Conservation (phyloP, 192 early-diverging fungal genomes). For the Pilaira anomala region DNA sequence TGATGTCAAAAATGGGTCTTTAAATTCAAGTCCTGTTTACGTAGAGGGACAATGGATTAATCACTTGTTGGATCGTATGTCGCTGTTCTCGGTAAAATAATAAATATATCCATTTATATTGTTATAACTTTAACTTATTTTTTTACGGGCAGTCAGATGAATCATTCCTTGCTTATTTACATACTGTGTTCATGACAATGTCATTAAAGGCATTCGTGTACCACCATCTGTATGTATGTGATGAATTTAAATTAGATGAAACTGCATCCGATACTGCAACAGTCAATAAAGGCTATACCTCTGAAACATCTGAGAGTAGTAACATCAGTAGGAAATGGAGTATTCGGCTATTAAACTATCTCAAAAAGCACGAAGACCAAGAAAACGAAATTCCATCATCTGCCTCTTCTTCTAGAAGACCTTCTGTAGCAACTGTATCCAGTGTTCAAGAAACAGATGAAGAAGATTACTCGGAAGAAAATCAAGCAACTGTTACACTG, state of each 20-base stretch:
- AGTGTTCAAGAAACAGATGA: background rate
- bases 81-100: conserved; percentile 25
- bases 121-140: conserved; percentile 1
- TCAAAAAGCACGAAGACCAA: conserved; percentile 17
- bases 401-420: background rate
- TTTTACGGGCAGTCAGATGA: conserved; percentile 30
- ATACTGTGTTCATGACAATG: conserved; percentile 35
- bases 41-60: conserved; percentile 36
- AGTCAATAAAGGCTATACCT: background rate
- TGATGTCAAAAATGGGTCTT: conserved; percentile 14
- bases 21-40: conserved; percentile 33
- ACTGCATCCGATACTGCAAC: background rate
- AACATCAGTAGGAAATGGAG: conserved; percentile 25
- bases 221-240: conserved; percentile 27
- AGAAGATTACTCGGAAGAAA: conserved; percentile 11
- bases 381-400: background rate
- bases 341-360: conserved; percentile 33
- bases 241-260: conserved; percentile 21
- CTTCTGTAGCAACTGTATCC: background rate
- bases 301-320: conserved; percentile 11
- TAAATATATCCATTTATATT: background rate
- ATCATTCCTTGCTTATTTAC: conserved; percentile 32
- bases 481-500: conserved; percentile 18
- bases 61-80: conserved; percentile 20
- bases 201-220: conserved; percentile 32